Percentiles rank a stretch among this genome's conserved stretches.
phyloP scores from a whole-genome alignment of 352 stramenopile genomes.

The Phytophthora palmivora region DNA sequence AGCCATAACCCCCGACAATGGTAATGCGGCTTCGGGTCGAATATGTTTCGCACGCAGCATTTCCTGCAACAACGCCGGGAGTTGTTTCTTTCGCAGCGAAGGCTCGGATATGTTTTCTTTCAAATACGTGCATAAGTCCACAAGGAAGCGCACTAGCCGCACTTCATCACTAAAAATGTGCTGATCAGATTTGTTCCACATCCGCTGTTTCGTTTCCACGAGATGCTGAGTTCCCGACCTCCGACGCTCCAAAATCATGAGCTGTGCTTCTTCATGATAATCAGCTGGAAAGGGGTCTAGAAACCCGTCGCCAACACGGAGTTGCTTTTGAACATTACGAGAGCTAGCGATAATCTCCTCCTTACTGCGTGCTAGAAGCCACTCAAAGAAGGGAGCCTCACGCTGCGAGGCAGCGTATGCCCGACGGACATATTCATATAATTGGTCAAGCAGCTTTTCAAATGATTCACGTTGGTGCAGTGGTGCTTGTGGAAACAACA shows the following conservation, averaged over 20 bases:
- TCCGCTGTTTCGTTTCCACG: conserved; percentile 49
- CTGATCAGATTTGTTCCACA: conserved; percentile 48
- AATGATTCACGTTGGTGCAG: conserved; percentile 54
- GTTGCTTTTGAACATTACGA: conserved; percentile 41
- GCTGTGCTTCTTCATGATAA: conserved; percentile 51
- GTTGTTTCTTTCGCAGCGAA: conserved; percentile 50
- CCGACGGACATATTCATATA: conserved; percentile 52
- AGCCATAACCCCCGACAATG: conserved; percentile 37
- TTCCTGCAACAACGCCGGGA: conserved; percentile 49
- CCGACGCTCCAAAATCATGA: conserved; percentile 47
- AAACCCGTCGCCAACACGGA: conserved; percentile 43
- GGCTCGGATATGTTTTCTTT: conserved; percentile 63
- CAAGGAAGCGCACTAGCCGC: conserved; percentile 63
- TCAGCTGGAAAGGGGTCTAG: conserved; percentile 58
- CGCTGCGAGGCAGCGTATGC: conserved; percentile 42
- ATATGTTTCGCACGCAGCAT: conserved; percentile 58
- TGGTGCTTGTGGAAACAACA: conserved; percentile 53
- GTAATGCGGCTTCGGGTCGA: conserved; percentile 59
- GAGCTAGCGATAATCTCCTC: conserved; percentile 52
- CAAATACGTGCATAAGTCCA: conserved; percentile 69
- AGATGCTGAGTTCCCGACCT: conserved; percentile 42
- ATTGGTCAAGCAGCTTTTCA: conserved; percentile 39
- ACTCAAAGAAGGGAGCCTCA: conserved; percentile 63
- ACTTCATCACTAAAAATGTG: conserved; percentile 70
- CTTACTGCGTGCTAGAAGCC: conserved; percentile 59